Evolutionary conservation across 106 monocot species (phyloP), one percentile per base, ranked within the genome.

Genomic region (Iris macrosiphon): DNA sequence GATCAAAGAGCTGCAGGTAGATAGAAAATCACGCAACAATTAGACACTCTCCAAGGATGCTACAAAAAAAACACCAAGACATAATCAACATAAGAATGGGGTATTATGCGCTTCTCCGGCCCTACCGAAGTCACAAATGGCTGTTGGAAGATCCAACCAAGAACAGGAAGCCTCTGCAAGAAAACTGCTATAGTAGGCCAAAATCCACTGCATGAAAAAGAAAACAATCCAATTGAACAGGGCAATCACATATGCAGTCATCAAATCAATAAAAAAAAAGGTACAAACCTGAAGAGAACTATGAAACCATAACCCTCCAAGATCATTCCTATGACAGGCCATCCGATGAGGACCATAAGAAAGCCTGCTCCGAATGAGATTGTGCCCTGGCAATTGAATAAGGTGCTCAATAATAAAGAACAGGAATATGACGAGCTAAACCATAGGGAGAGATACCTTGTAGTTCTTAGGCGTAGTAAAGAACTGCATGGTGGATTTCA

Each of bases 401-500:
- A 8, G 20, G 0, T 55, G n/a, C 41, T 41, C 26, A 42, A 31
- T 9, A 17, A 19, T 0, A 49, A 28, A 32, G 3, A 30, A 20
- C 0, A 1, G 19, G 15, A n/a, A 41, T 1, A n/a, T 4, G 20
- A 8, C 17, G 20, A 9, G 7, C 30, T 30, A 7, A 14, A 9
- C 17, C 4, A 15, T 6, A 28, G 15, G 28, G 18, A 0, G 2
- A 9, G 22, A 4, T 8, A 95, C 94, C 94, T 95, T 95, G 61
- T 82, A 95, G 34, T 95, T 88, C 61, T 85, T 84, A 1, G 67
- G 94, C 46, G 85, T 95, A 24, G 79, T 77, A 45, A 95, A 95
- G 74, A 95, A 95, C 53, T 85, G 84, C 76, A 95, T 49, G 42
- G 84, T 89, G 0, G 94, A 95, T 69, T 95, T 89, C 37, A 89